These are phyloP conservation scores for Xylariaceae sp. DNA, from an alignment of 2,329 filamentous ascomycete genomes.

Conservation along the genomic window DNA sequence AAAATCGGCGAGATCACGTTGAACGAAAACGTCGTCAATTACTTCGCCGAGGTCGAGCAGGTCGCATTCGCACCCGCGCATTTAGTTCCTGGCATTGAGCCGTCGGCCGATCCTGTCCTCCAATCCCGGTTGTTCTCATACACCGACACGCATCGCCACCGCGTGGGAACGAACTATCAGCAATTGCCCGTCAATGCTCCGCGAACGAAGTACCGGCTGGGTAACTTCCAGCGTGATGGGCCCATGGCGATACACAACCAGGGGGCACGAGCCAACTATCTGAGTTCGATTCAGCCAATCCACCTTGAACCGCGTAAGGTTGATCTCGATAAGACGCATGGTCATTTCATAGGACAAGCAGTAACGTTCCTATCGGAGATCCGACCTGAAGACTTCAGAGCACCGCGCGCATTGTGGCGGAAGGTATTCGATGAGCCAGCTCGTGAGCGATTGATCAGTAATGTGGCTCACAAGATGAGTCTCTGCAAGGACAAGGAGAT, in stretches of 20 bases:
- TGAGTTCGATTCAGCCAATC: constrained; percentile 32
- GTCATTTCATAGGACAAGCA: constrained; percentile 36
- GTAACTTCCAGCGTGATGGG: constrained; percentile 70
- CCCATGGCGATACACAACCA: constrained; percentile 65
- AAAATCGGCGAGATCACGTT: constrained; percentile 58
- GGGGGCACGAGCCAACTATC: constrained; percentile 55
- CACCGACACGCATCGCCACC: constrained; percentile 58
- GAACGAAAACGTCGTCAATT: constrained; percentile 61
- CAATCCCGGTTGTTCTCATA: constrained; percentile 68
- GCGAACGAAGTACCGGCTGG: constrained; percentile 42
- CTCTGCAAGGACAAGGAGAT: constrained; percentile 54
- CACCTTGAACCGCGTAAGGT: constrained; percentile 33
- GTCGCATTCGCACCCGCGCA: constrained; percentile 64
- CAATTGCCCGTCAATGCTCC: constrained; percentile 51
- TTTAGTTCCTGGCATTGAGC: constrained; percentile 61
- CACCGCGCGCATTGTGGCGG: constrained; percentile 54
- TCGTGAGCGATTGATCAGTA: constrained; percentile 53
- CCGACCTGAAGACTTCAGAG: constrained; percentile 39
- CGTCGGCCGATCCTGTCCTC: constrained; percentile 64
- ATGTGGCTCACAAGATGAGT: constrained; percentile 57
- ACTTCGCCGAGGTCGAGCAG: constrained; percentile 67
- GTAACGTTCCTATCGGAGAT: constrained; percentile 37
- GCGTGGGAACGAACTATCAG: constrained; percentile 54
- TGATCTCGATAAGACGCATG: constrained; percentile 36
- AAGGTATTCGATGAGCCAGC: constrained; percentile 56